Percentiles rank a stretch among this genome's conserved stretches.
Conservation (phyloP, 1,284 basidiomycete genomes). For the Sphagnurus paluster region DNA sequence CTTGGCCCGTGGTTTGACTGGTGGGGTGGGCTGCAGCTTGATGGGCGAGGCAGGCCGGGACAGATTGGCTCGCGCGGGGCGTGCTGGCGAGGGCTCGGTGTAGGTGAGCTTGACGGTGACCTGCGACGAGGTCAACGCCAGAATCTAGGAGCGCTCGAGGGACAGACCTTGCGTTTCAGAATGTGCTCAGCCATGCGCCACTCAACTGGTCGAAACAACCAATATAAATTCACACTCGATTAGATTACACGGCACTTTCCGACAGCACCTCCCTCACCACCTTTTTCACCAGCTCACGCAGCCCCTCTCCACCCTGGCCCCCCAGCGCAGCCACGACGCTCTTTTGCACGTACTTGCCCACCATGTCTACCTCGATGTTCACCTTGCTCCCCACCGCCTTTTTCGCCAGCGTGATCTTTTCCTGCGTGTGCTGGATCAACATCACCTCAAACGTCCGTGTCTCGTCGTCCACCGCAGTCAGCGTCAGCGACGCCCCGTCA, state of each 20-base stretch:
- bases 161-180: constrained; percentile 43
- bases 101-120: constrained; percentile 42
- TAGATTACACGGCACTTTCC: constrained; percentile 37
- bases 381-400: constrained; percentile 83
- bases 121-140: constrained; percentile 26
- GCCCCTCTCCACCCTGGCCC: constrained; percentile 52
- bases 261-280: constrained; percentile 70
- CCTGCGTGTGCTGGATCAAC: constrained; percentile 94
- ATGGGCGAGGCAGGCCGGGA: constrained; percentile 52
- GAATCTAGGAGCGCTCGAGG: constrained; percentile 1
- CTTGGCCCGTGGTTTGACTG: constrained; percentile 54
- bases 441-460: constrained; percentile 84
- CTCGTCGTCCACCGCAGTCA: constrained; percentile 81
- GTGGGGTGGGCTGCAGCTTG: constrained; percentile 33
- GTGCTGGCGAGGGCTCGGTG: constrained; percentile 26
- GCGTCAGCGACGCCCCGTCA: constrained; percentile 92
- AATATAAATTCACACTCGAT: background rate
- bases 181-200: constrained; percentile 30
- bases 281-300: constrained; percentile 67
- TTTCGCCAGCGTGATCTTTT: constrained; percentile 80
- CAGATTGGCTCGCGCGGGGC: constrained; percentile 26
- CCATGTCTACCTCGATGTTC: constrained; percentile 95
- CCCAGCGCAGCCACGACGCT: constrained; percentile 76
- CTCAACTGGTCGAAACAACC: background rate
- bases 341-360: constrained; percentile 86